Evolutionary conservation across 1,284 basidiomycete genomes (phyloP).

Genomic region (Ustilago trichophora): DNA sequence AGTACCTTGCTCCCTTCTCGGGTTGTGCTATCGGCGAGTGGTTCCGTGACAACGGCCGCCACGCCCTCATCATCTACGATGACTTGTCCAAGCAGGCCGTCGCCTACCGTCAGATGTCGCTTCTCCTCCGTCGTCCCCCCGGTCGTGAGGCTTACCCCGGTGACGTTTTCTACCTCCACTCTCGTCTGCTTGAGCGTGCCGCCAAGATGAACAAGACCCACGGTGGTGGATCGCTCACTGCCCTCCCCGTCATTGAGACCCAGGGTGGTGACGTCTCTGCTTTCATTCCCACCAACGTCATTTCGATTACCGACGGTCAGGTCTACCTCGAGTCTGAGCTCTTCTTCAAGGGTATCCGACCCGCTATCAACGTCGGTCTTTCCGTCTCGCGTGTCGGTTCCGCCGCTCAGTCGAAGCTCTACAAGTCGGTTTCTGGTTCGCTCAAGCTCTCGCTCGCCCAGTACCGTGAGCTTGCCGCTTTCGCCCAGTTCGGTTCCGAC

Average conservation of each 20-base stretch:
- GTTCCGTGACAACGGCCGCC: conserved; percentile 99
- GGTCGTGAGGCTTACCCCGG: conserved; percentile 99
- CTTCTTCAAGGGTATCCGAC: conserved; percentile 99
- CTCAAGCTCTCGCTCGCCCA: conserved; percentile 99
- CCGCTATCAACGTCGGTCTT: conserved; percentile 99
- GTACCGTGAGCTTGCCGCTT: conserved; percentile 99
- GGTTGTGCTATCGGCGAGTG: conserved; percentile 99
- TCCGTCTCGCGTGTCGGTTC: conserved; percentile 99
- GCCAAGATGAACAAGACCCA: conserved; percentile 99
- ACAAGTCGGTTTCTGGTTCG: conserved; percentile 98
- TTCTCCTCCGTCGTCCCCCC: conserved; percentile 98
- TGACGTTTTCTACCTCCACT: conserved; percentile 99
- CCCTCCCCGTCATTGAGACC: conserved; percentile 98
- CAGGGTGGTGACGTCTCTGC: conserved; percentile 99
- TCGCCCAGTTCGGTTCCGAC: conserved; percentile 99
- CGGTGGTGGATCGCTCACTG: conserved; percentile 97
- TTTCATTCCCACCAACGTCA: conserved; percentile 70
- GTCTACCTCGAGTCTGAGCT: conserved; percentile 70
- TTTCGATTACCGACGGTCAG: conserved; percentile 66
- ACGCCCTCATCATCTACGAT: conserved; percentile 97
- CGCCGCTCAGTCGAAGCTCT: conserved; percentile 89
- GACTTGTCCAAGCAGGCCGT: conserved; percentile 99
- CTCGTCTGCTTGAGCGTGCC: conserved; percentile 98
- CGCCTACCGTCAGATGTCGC: conserved; percentile 99
- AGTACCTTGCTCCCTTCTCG: conserved; percentile 99